A percentile compares a stretch with the other conserved stretches of the same genome.
Conservation (phyloP, 1,284 basidiomycete genomes). For the Microbotryum scabiosae region DNA sequence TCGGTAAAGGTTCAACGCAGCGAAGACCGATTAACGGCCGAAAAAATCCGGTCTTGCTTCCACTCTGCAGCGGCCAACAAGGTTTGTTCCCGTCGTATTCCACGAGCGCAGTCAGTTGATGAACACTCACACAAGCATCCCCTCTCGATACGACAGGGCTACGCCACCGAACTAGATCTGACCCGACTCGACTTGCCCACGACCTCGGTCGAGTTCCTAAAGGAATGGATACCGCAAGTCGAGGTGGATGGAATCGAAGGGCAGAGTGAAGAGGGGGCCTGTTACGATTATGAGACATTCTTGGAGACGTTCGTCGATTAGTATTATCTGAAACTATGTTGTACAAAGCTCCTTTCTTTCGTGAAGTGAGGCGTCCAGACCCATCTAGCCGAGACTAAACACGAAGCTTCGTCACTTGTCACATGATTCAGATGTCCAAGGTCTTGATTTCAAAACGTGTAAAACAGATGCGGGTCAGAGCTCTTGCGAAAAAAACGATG, state of each 20-base stretch:
- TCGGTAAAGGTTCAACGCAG: slow-evolving; percentile 72
- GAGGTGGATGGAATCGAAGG: neutral
- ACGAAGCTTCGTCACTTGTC: too few species aligned
- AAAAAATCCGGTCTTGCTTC: slow-evolving; percentile 89
- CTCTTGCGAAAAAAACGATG: too few species aligned
- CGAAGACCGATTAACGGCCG: slow-evolving; percentile 86
- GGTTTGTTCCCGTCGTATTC: slow-evolving; percentile 45
- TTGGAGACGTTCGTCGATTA: slow-evolving; percentile 7
- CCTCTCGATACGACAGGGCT: slow-evolving; percentile 53
- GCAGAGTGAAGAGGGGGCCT: neutral
- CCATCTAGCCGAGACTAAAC: too few species aligned
- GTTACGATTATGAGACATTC: slow-evolving; percentile 17
- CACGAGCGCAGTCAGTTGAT: neutral
- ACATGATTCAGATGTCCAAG: too few species aligned
- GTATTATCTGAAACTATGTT: neutral
- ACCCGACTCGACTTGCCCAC: slow-evolving; percentile 73
- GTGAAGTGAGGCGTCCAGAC: too few species aligned
- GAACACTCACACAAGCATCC: slow-evolving; percentile 6
- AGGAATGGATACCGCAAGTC: slow-evolving; percentile 9
- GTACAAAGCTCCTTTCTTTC: too few species aligned
- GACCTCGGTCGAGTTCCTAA: slow-evolving; percentile 69
- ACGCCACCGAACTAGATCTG: slow-evolving; percentile 88
- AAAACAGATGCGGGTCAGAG: too few species aligned
- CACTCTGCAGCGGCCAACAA: slow-evolving; percentile 84
- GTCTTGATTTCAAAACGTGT: too few species aligned